These are phyloP conservation scores for Apiospora pterosperma DNA, from an alignment of 2,329 filamentous ascomycete genomes.

Conservation along the genomic window DNA sequence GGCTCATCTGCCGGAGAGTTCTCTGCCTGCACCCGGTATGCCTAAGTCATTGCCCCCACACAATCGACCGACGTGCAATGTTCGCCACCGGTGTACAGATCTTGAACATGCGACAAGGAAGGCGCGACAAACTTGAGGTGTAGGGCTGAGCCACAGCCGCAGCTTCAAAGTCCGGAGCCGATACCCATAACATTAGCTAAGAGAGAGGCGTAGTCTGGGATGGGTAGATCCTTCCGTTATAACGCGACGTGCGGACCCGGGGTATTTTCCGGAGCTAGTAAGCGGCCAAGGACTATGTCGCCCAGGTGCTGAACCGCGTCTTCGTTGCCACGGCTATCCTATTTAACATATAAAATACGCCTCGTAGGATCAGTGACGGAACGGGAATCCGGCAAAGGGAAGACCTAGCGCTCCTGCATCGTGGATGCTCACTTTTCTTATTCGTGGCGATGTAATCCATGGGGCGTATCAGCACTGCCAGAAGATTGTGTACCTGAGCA, in stretches of 20 bases:
- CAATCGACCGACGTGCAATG: neutral
- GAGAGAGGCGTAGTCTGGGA: neutral
- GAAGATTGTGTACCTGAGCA: no score
- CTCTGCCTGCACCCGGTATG: neutral
- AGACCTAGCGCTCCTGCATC: neutral
- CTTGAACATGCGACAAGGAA: neutral
- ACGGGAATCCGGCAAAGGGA: neutral
- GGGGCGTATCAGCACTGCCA: neutral
- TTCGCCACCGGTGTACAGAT: neutral
- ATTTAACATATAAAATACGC: neutral
- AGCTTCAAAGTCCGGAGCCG: neutral
- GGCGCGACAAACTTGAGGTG: neutral
- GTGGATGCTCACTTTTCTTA: neutral
- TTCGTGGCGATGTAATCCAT: neutral
- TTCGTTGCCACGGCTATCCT: neutral
- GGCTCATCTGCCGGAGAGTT: neutral
- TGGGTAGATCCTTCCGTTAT: neutral
- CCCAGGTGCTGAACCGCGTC: neutral
- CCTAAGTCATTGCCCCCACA: neutral
- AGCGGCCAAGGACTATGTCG: neutral
- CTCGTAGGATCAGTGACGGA: neutral
- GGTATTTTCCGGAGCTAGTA: neutral
- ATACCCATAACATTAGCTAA: neutral
- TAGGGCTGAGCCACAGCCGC: neutral
- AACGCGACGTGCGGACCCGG: neutral